Percentiles rank a stretch among this genome's conserved stretches.
phyloP scores from a whole-genome alignment of 2,329 filamentous ascomycete genomes.

The Trichoderma arundinaceum region DNA sequence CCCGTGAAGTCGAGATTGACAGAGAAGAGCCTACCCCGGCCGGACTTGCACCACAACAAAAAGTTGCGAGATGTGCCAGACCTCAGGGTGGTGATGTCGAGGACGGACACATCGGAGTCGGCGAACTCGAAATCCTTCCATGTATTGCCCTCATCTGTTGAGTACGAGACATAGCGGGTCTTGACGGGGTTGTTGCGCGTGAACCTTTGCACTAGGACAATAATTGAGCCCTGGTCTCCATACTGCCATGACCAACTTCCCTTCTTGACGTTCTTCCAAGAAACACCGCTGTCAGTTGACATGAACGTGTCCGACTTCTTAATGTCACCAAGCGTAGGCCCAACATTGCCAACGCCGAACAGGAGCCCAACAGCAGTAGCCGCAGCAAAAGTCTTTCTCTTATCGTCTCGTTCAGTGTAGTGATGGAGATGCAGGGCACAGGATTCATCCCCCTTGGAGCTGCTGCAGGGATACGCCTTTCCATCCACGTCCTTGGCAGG shows the following conservation, averaged over 20 bases:
- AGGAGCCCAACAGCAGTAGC: conserved; percentile 87
- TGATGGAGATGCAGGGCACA: conserved; percentile 94
- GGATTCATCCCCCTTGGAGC: conserved; percentile 61
- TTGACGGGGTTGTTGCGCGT: conserved; percentile 70
- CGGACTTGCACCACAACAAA: conserved; percentile 77
- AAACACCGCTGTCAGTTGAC: conserved; percentile 87
- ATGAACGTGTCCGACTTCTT: conserved; percentile 88
- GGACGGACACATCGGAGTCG: conserved; percentile 71
- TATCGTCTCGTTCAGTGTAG: conserved; percentile 88
- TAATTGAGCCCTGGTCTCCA: conserved; percentile 91
- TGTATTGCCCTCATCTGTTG: conserved; percentile 77
- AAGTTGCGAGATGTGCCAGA: conserved; percentile 92
- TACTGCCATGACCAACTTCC: conserved; percentile 93
- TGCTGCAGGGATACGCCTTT: conserved; percentile 72
- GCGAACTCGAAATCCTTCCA: conserved; percentile 81
- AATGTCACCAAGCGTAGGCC: conserved; percentile 66
- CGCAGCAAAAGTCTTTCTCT: conserved; percentile 84
- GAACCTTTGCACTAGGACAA: conserved; percentile 81
- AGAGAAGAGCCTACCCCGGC: conserved; percentile 66
- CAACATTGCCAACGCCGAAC: conserved; percentile 91
- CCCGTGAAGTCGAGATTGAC: conserved; percentile 90
- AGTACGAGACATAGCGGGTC: conserved; percentile 74
- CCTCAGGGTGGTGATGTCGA: conserved; percentile 84
- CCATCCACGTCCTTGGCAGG: conserved; percentile 72
- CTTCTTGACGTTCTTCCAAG: conserved; percentile 84